Evolutionary conservation across 805 yeast genomes (phyloP).

Genomic region (Teunomyces lycoperdinae): DNA sequence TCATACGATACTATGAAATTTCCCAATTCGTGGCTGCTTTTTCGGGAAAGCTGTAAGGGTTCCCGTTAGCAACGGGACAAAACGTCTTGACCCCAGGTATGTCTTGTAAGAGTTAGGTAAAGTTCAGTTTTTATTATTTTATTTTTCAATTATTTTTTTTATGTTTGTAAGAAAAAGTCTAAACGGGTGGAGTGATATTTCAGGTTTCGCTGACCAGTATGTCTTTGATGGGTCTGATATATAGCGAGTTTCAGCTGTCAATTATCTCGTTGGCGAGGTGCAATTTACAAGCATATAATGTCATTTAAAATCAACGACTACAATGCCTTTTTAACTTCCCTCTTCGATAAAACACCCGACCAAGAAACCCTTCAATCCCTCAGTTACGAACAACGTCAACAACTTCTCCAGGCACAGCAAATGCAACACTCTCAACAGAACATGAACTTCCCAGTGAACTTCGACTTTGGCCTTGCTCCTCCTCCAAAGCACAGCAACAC

Average conservation of each 20-base stretch:
- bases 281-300: constrained; percentile 13
- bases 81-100: background rate
- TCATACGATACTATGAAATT: constrained; percentile 1
- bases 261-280: constrained; percentile 1
- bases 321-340: constrained; percentile 24
- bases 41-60: background rate
- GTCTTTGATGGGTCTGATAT: constrained; percentile 3
- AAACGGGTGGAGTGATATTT: constrained; percentile 3
- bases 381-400: constrained; percentile 2
- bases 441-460: constrained; percentile 18
- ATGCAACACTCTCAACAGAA: constrained; percentile 4
- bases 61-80: background rate
- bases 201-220: constrained; percentile 1
- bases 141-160: background rate
- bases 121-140: background rate
- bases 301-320: constrained; percentile 28
- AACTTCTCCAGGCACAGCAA: background rate
- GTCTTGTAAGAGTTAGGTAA: background rate
- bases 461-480: constrained; percentile 19
- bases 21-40: background rate
- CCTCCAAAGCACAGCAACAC: background rate
- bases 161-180: constrained; percentile 1
- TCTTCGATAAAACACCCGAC: constrained; percentile 18
- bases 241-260: constrained; percentile 1
- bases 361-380: constrained; percentile 1